Conservation (phyloP, 345 rosid species). For the Ailanthus altissimus region DNA sequence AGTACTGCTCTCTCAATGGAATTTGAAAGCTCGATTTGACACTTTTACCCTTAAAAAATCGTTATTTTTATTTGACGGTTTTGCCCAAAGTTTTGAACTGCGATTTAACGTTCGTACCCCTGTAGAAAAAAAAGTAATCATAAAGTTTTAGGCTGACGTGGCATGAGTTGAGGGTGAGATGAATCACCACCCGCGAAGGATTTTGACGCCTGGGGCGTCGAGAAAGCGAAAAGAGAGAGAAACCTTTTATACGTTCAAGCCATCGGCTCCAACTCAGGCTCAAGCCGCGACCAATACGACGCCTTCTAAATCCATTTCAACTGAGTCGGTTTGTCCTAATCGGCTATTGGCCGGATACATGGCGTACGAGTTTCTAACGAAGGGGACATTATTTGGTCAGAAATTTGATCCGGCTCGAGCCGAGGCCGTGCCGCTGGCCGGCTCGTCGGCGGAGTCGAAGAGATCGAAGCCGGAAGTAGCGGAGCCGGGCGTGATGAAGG, state of each 20-base stretch:
- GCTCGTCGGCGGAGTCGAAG: slow-evolving; percentile 22
- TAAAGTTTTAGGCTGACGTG: slow-evolving; percentile 20
- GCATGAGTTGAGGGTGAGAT: slow-evolving; percentile 25
- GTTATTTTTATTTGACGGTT: slow-evolving; percentile 25
- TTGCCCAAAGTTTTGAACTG: slow-evolving; percentile 16
- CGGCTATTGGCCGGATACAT: slow-evolving; percentile 66
- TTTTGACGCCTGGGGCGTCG: slow-evolving; percentile 39
- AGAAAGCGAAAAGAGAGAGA: slow-evolving; percentile 63
- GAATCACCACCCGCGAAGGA: slow-evolving; percentile 45
- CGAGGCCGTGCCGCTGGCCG: slow-evolving; percentile 28
- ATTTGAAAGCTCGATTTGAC: slow-evolving; percentile 16
- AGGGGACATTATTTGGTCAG: slow-evolving; percentile 61
- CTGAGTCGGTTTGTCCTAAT: slow-evolving; percentile 33
- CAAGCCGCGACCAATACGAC: slow-evolving; percentile 15
- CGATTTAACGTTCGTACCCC: slow-evolving; percentile 20
- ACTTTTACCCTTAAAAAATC: slow-evolving; percentile 8
- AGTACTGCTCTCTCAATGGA: slow-evolving; percentile 9
- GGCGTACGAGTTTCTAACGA: slow-evolving; percentile 65
- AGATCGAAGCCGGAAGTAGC: slow-evolving; percentile 11
- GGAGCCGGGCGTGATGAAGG: slow-evolving; percentile 31
- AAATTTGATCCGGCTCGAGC: slow-evolving; percentile 40
- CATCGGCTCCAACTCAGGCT: slow-evolving; percentile 20
- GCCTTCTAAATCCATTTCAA: slow-evolving; percentile 5
- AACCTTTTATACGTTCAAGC: slow-evolving; percentile 22
- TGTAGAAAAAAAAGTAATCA: not conserved